Conservation (phyloP, 108 stramenopile species). For the Pseudonitzschia multiseries region DNA sequence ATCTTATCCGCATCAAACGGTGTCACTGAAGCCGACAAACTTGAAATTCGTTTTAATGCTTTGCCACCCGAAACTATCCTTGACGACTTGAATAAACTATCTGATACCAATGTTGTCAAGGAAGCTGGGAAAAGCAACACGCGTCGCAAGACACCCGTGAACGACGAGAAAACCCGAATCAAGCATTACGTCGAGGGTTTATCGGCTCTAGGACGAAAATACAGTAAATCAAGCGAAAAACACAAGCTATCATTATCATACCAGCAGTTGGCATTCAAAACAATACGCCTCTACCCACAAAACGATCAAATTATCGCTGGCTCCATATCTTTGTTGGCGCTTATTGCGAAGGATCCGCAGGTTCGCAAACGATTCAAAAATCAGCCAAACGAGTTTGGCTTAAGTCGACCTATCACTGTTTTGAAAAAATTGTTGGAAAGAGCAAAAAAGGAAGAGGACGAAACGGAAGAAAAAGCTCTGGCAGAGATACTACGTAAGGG, state of each 20-base stretch:
- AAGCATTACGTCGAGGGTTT: conserved; percentile 25
- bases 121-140: neutral
- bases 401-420: conserved; percentile 40
- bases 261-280: conserved; percentile 40
- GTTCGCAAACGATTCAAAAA: conserved; percentile 42
- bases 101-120: conserved; percentile 1
- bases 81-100: conserved; percentile 24
- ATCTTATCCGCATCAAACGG: conserved; percentile 7
- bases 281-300: conserved; percentile 30
- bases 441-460: conserved; percentile 40
- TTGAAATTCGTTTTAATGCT: conserved; percentile 35
- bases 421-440: conserved; percentile 32
- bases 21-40: conserved; percentile 20
- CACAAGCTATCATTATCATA: conserved; percentile 25
- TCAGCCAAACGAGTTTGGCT: conserved; percentile 42
- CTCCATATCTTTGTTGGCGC: conserved; percentile 88
- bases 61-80: conserved; percentile 36
- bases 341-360: conserved; percentile 45
- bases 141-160: neutral
- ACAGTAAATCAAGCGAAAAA: conserved; percentile 14
- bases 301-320: conserved; percentile 89
- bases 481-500: conserved; percentile 63
- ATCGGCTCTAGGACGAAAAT: conserved; percentile 28
- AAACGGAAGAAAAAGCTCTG: conserved; percentile 30
- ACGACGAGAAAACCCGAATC: neutral